Evolutionary conservation across 2,329 filamentous ascomycete genomes (phyloP).

Genomic region (Tolypocladium nubicola): DNA sequence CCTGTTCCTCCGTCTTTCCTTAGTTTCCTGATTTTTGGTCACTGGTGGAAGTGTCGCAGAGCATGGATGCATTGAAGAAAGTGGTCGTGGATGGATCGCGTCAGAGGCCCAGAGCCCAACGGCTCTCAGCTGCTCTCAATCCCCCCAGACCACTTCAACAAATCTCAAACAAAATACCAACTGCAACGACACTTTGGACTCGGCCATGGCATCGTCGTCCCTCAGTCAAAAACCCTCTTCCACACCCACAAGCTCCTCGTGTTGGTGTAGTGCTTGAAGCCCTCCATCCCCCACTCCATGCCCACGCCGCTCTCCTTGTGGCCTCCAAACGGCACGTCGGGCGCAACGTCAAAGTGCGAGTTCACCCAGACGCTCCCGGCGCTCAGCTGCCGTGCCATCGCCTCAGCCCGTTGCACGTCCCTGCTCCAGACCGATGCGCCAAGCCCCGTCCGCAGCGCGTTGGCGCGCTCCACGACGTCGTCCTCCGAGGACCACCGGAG

Average conservation of each 20-base stretch:
- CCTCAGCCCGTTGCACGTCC: constrained; percentile 37
- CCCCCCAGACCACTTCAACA: too few relatives aligned
- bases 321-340: constrained; percentile 33
- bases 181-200: too few relatives aligned
- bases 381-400: constrained; percentile 42
- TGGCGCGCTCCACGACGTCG: constrained; percentile 46
- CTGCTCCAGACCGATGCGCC: constrained; percentile 48
- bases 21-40: too few relatives aligned
- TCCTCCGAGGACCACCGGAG: constrained; percentile 50
- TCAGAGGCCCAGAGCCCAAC: too few relatives aligned
- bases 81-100: too few relatives aligned
- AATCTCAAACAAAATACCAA: too few relatives aligned
- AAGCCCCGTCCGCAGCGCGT: constrained; percentile 40
- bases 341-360: constrained; percentile 26
- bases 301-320: constrained; percentile 42
- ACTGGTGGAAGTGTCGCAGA: too few relatives aligned
- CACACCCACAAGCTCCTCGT: constrained; percentile 14
- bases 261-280: constrained; percentile 23
- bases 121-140: too few relatives aligned
- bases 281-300: constrained; percentile 31
- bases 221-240: constrained; percentile 12
- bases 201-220: neutral
- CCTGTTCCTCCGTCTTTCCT: too few relatives aligned
- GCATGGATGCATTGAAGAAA: too few relatives aligned
- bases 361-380: constrained; percentile 54